Percentiles rank a stretch among this genome's conserved stretches.
phyloP scores from a whole-genome alignment of 345 rosid species.

The Carallia brachiata region DNA sequence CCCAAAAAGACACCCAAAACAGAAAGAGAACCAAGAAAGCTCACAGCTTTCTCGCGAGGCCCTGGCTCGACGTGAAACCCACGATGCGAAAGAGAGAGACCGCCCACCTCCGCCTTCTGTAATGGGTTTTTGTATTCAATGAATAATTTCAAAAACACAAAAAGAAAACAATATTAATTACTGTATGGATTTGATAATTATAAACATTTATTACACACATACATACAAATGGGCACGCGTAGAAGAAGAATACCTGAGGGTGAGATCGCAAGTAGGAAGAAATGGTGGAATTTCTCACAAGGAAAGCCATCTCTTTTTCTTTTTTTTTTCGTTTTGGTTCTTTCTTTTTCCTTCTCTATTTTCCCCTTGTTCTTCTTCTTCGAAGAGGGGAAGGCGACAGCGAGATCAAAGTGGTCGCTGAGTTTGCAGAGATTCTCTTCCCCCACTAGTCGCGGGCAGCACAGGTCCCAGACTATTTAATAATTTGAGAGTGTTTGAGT shows the following conservation, averaged over 20 bases:
- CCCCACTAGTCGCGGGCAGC: no score
- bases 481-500: no score
- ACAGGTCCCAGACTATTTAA: no score
- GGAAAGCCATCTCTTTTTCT: conserved; percentile 49
- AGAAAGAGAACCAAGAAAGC: conserved; percentile 11
- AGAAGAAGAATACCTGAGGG: conserved; percentile 42
- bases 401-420: no score
- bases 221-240: no score
- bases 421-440: no score
- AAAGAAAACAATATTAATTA: not conserved
- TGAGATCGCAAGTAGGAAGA: conserved; percentile 57
- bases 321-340: not conserved
- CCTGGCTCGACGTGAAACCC: conserved; percentile 80
- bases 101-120: conserved; percentile 41
- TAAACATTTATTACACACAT: no score
- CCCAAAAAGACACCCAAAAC: no score
- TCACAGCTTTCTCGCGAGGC: conserved; percentile 90
- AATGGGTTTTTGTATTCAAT: not conserved
- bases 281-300: conserved; percentile 43
- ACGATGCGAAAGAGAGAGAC: conserved; percentile 47
- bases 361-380: no score
- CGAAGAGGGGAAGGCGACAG: no score
- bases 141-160: not conserved
- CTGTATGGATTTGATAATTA: no score
- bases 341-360: no score